Percentiles rank a stretch among this genome's conserved stretches.
Conservation (phyloP, 257 asterid species). For the Solanum stenotomum region DNA sequence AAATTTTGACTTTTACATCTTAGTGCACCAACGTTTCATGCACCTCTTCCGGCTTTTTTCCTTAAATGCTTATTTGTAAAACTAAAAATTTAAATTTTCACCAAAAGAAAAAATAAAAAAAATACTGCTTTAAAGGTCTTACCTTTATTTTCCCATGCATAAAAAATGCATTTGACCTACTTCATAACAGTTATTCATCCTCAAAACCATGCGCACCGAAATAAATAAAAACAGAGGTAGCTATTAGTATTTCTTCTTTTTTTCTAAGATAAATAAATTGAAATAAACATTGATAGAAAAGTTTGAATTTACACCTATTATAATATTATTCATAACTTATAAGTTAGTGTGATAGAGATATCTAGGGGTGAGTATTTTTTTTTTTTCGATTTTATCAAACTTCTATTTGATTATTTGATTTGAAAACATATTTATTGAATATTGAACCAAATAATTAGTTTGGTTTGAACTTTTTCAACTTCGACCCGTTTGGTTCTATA, state of each 20-base stretch:
- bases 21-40: conserved; percentile 18
- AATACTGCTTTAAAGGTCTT: background rate
- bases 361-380: background rate
- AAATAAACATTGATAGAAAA: background rate
- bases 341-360: background rate
- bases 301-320: background rate
- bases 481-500: background rate
- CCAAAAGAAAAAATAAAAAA: background rate
- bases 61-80: background rate
- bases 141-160: background rate
- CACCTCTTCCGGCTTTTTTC: conserved; percentile 3
- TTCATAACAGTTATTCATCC: background rate
- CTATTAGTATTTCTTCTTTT: background rate
- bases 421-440: background rate
- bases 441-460: background rate
- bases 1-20: background rate
- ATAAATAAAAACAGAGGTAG: background rate
- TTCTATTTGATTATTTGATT: background rate
- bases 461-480: background rate
- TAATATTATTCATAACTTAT: no score
- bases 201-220: background rate
- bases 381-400: background rate
- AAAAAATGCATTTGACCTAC: background rate
- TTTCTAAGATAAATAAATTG: background rate
- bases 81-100: background rate